phyloP scores from a whole-genome alignment of 352 stramenopile genomes.

The Blastocystis sp. region DNA sequence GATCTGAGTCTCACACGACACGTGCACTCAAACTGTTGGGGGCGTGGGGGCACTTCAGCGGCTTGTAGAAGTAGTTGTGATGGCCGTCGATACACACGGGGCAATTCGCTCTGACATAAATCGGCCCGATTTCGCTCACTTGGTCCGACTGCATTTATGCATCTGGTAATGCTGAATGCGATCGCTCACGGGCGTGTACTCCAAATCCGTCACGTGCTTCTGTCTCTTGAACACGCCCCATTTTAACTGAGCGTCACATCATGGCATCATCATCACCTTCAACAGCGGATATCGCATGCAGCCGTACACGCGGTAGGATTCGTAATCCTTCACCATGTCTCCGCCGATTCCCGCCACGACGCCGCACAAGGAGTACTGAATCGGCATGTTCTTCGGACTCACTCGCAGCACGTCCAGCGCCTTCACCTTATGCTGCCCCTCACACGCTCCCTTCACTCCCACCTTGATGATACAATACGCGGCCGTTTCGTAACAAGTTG shows the following conservation, averaged over 20 bases:
- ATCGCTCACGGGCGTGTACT: conserved; percentile 25
- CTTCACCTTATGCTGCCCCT: conserved; percentile 33
- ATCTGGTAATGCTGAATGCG: conserved; percentile 51
- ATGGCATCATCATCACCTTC: neutral
- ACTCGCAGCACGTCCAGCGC: conserved; percentile 48
- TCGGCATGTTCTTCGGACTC: conserved; percentile 32
- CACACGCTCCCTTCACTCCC: neutral
- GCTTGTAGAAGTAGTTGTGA: conserved; percentile 54
- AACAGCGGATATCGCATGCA: conserved; percentile 63
- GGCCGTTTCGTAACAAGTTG: conserved; percentile 56
- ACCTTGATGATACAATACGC: conserved; percentile 70
- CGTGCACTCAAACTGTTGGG: neutral
- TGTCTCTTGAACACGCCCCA: conserved; percentile 67
- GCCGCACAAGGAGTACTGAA: conserved; percentile 65
- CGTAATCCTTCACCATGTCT: conserved; percentile 69
- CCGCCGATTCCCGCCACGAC: conserved; percentile 62
- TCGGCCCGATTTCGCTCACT: neutral
- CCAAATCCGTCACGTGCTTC: conserved; percentile 61
- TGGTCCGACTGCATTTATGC: neutral
- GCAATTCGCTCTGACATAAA: conserved; percentile 28
- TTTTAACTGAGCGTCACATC: conserved; percentile 35
- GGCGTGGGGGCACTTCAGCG: conserved; percentile 37
- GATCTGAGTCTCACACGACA: too few relatives aligned
- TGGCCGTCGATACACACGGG: conserved; percentile 53
- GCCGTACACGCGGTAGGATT: conserved; percentile 49